Evolutionary conservation across 257 asterid species (phyloP).

Genomic region (Solanum appendiculatum): DNA sequence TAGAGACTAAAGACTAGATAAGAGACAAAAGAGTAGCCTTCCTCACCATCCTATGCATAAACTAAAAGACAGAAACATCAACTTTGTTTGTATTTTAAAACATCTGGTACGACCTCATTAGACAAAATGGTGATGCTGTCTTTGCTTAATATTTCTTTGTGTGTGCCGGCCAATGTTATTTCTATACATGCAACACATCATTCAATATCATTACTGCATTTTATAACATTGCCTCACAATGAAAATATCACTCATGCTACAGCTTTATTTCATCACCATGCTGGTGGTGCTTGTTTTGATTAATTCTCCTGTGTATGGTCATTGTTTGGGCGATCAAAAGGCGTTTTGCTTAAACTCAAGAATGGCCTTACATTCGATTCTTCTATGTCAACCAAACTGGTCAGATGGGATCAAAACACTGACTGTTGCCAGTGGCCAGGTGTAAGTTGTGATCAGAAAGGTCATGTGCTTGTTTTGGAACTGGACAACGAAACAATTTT

Average conservation of each 20-base stretch:
- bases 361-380: background rate
- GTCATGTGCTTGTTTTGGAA: slow-evolving; percentile 35
- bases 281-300: background rate
- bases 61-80: background rate
- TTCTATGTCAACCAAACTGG: background rate
- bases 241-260: background rate
- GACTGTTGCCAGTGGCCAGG: slow-evolving; percentile 63
- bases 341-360: slow-evolving; percentile 2
- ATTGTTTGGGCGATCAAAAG: slow-evolving; percentile 8
- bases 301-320: background rate
- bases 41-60: background rate
- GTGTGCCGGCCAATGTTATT: too few relatives aligned
- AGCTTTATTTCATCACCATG: background rate
- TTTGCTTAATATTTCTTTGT: too few relatives aligned
- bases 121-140: too few relatives aligned
- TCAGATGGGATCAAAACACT: slow-evolving; percentile 20
- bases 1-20: background rate
- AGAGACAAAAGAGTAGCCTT: background rate
- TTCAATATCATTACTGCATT: too few relatives aligned
- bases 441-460: slow-evolving; percentile 38
- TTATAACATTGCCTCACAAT: background rate
- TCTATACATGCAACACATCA: too few relatives aligned
- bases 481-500: slow-evolving; percentile 23
- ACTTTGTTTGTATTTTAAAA: background rate
- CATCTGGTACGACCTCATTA: background rate